Conservation (phyloP, 257 asterid species). For the Jasminum sambac region DNA sequence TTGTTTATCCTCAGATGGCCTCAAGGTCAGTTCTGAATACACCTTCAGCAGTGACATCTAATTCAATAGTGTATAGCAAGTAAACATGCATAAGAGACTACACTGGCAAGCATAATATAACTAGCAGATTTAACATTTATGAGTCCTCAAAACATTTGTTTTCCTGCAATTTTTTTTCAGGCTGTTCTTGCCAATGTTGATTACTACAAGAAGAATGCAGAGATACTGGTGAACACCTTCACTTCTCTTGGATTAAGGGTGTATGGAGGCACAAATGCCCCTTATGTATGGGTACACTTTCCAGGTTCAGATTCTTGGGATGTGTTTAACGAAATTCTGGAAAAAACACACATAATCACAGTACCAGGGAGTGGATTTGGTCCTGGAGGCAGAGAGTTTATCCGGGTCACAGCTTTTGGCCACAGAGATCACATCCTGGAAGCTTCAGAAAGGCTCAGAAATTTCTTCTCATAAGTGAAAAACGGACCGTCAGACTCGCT, state of each 20-base stretch:
- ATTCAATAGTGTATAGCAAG: not conserved
- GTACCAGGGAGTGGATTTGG: slow-evolving; percentile 95
- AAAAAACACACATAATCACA: slow-evolving; percentile 71
- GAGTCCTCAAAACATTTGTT: not conserved
- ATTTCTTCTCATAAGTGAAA: slow-evolving; percentile 31
- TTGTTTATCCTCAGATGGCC: slow-evolving; percentile 65
- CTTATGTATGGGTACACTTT: slow-evolving; percentile 89
- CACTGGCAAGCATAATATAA: not conserved
- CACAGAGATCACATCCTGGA: slow-evolving; percentile 63
- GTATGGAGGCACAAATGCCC: slow-evolving; percentile 82
- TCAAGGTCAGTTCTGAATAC: slow-evolving; percentile 44
- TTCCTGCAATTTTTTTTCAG: slow-evolving; percentile 31
- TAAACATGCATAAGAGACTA: not conserved
- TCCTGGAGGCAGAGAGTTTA: slow-evolving; percentile 82
- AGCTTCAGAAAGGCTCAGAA: slow-evolving; percentile 69
- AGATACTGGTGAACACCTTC: slow-evolving; percentile 66
- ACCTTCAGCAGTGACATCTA: not conserved
- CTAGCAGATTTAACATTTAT: not conserved
- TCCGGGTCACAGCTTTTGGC: slow-evolving; percentile 81
- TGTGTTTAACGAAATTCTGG: slow-evolving; percentile 68
- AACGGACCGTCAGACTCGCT: not conserved
- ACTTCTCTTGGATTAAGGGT: slow-evolving; percentile 58
- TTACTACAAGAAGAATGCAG: slow-evolving; percentile 73
- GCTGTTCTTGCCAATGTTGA: slow-evolving; percentile 48
- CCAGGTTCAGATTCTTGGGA: slow-evolving; percentile 88